Evolutionary conservation across 1,284 basidiomycete species (phyloP).

Genomic region (Fistulinella cinereoalba): DNA sequence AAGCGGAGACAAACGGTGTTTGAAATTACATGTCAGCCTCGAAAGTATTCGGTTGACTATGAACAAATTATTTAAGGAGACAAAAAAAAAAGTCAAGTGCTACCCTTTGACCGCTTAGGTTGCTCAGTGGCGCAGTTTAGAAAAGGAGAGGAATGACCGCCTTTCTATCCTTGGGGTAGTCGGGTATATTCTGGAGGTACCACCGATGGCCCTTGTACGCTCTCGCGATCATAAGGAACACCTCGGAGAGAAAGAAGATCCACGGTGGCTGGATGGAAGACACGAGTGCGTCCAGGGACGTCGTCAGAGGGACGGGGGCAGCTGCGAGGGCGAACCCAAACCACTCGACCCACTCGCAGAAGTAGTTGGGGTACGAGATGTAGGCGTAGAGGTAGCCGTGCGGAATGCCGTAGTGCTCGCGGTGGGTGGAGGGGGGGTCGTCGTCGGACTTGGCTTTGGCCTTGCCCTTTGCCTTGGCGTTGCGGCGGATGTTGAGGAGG

Average conservation of each 20-base stretch:
- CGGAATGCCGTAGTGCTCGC: conserved; percentile 77
- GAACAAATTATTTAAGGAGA: too few relatives aligned
- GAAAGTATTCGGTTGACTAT: too few relatives aligned
- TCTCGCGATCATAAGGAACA: conserved; percentile 74
- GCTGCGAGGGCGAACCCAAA: conserved; percentile 73
- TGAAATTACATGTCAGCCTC: too few relatives aligned
- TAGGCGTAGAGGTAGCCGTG: conserved; percentile 74
- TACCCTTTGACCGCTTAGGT: too few relatives aligned
- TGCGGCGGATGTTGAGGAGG: conserved; percentile 68
- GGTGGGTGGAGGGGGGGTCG: conserved; percentile 16
- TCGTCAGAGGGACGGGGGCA: conserved; percentile 37
- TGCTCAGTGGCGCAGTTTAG: conserved; percentile 33
- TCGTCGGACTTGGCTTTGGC: conserved; percentile 33
- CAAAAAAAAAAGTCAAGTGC: neutral
- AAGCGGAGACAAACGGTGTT: conserved; percentile 18
- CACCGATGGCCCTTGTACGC: conserved; percentile 79
- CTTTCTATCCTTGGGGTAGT: conserved; percentile 65
- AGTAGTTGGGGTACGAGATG: conserved; percentile 91
- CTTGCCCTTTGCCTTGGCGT: conserved; percentile 39
- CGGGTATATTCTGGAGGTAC: conserved; percentile 72
- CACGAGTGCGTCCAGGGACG: conserved; percentile 34
- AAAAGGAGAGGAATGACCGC: conserved; percentile 67
- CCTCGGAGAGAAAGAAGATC: conserved; percentile 71
- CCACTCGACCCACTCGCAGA: conserved; percentile 92
- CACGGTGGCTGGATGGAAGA: conserved; percentile 62